A percentile compares a stretch with the other conserved stretches of the same genome.
Conservation (phyloP, 257 asterid genomes). For the Prunella vulgaris region DNA sequence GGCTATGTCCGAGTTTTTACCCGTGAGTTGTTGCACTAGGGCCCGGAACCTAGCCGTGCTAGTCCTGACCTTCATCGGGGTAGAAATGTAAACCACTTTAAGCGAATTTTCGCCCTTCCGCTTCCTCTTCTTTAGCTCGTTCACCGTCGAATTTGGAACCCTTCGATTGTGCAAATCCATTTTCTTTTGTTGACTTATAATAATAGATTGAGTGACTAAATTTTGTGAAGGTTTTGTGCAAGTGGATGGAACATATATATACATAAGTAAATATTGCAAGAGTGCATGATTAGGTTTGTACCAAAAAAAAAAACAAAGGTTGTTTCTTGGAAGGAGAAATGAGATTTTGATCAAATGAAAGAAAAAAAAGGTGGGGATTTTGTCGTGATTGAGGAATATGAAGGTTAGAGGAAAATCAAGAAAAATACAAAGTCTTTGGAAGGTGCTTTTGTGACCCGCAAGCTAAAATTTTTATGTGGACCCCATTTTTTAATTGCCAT, state of each 20-base stretch:
- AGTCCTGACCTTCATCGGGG: slow-evolving; percentile 78
- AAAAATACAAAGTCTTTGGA: slow-evolving; percentile 22
- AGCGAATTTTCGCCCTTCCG: slow-evolving; percentile 27
- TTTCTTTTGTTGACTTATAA: background rate
- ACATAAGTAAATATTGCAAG: slow-evolving; percentile 27
- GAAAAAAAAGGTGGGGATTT: background rate
- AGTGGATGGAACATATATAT: slow-evolving; percentile 22
- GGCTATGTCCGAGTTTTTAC: slow-evolving; percentile 51
- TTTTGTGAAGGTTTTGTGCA: background rate
- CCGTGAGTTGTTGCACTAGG: slow-evolving; percentile 71
- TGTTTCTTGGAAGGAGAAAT: slow-evolving; percentile 53
- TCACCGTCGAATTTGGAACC: slow-evolving; percentile 6
- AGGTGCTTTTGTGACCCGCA: slow-evolving; percentile 37
- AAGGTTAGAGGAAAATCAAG: slow-evolving; percentile 41
- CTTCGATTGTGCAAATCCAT: slow-evolving; percentile 17
- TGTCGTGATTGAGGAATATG: slow-evolving; percentile 31
- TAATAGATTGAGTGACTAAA: background rate
- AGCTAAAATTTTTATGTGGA: slow-evolving; percentile 9
- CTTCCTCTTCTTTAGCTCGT: slow-evolving; percentile 23
- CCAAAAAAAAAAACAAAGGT: slow-evolving; percentile 12
- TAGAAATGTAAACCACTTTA: slow-evolving; percentile 79
- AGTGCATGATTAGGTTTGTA: background rate
- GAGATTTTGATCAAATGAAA: slow-evolving; percentile 7
- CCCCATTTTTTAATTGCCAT: background rate
- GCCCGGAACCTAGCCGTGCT: slow-evolving; percentile 60